Percentiles rank a stretch among this genome's conserved stretches.
These are phyloP conservation scores for Alternaria tenuissima DNA, from an alignment of 2,329 filamentous ascomycete genomes.

Conservation along the genomic window DNA sequence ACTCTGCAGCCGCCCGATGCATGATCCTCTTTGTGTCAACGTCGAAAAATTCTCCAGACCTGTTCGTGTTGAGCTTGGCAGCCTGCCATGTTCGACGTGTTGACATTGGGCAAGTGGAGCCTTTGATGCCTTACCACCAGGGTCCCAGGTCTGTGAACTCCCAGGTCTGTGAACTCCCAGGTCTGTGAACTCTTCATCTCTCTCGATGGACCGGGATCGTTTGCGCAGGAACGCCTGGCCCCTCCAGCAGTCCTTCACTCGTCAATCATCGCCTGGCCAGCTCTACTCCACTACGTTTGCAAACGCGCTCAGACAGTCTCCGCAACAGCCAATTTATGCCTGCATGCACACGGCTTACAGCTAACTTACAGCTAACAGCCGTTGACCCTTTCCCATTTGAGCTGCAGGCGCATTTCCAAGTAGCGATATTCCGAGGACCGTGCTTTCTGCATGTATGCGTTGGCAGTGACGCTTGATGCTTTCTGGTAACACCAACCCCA, in stretches of 20 bases:
- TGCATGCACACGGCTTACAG: slow-evolving; percentile 39
- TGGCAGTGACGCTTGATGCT: slow-evolving; percentile 29
- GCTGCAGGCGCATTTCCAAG: slow-evolving; percentile 38
- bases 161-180: slow-evolving; percentile 4
- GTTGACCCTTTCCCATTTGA: slow-evolving; percentile 47
- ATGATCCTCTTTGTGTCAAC: slow-evolving; percentile 12
- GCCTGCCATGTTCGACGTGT: slow-evolving; percentile 4
- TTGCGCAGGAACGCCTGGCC: slow-evolving; percentile 35
- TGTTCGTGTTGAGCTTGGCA: background rate
- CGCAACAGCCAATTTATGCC: slow-evolving; percentile 46
- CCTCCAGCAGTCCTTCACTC: slow-evolving; percentile 24
- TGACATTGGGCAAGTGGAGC: slow-evolving; percentile 8
- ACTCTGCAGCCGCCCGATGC: slow-evolving; percentile 27
- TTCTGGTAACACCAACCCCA: slow-evolving; percentile 49
- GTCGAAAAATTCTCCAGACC: slow-evolving; percentile 9
- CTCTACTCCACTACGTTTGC: slow-evolving; percentile 24
- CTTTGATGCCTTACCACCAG: slow-evolving; percentile 15
- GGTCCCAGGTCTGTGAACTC: slow-evolving; percentile 4
- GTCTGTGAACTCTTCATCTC: slow-evolving; percentile 11
- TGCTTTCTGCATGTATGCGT: slow-evolving; percentile 48
- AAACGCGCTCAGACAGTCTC: slow-evolving; percentile 37
- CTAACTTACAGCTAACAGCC: slow-evolving; percentile 48
- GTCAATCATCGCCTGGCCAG: slow-evolving; percentile 34
- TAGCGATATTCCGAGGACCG: slow-evolving; percentile 47
- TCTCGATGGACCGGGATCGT: slow-evolving; percentile 9